Conservation (phyloP, 1,139 yeast genomes). For the Yamadazyma dushanensis region DNA sequence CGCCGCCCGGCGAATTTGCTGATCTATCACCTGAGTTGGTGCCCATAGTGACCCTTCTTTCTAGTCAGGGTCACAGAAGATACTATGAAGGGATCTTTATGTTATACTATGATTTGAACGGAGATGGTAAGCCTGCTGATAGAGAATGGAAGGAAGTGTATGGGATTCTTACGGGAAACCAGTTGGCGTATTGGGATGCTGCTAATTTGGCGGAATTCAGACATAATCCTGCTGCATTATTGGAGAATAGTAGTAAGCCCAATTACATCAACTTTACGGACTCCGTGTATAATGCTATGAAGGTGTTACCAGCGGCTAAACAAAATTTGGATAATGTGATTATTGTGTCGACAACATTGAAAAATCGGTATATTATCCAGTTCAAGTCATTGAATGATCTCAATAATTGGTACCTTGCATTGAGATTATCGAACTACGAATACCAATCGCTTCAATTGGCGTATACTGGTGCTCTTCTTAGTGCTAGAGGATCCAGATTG, state of each 20-base stretch:
- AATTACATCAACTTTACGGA: constrained; percentile 88
- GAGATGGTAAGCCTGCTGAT: constrained; percentile 83
- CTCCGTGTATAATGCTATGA: constrained; percentile 78
- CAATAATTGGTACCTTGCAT: constrained; percentile 73
- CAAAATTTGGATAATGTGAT: constrained; percentile 74
- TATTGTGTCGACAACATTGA: constrained; percentile 85
- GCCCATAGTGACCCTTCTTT: constrained; percentile 70
- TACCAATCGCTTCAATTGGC: constrained; percentile 85
- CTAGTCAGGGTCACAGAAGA: constrained; percentile 73
- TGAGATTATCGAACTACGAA: constrained; percentile 78
- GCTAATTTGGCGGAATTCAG: constrained; percentile 61
- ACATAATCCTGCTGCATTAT: constrained; percentile 45
- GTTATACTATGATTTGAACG: constrained; percentile 68
- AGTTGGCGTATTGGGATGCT: constrained; percentile 92
- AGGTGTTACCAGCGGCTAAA: constrained; percentile 57
- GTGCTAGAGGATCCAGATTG: constrained; percentile 82
- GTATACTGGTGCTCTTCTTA: constrained; percentile 88
- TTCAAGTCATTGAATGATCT: constrained; percentile 60
- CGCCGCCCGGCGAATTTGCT: constrained; percentile 17
- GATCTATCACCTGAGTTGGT: constrained; percentile 64
- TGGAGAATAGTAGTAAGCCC: constrained; percentile 69
- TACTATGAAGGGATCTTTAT: constrained; percentile 75
- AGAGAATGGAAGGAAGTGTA: constrained; percentile 91
- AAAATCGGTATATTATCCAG: constrained; percentile 82
- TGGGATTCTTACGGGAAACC: constrained; percentile 88